phyloP scores from a whole-genome alignment of 1,284 basidiomycete species.

The Tylopilus sp. region DNA sequence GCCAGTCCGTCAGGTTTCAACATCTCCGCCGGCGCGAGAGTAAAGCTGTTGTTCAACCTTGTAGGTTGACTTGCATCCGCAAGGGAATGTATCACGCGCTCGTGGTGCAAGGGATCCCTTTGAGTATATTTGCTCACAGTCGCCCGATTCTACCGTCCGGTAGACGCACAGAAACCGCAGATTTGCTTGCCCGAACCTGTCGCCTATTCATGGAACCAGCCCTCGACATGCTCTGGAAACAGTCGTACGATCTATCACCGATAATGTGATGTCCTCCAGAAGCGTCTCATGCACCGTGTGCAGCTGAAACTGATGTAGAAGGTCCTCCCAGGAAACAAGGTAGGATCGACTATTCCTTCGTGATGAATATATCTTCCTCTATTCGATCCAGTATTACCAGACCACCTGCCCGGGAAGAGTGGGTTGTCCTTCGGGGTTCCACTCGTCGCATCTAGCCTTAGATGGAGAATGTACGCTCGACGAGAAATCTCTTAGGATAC shows the following conservation, averaged over 20 bases:
- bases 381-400: background rate
- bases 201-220: background rate
- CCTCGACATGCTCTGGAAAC: background rate
- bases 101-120: background rate
- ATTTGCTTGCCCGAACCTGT: background rate
- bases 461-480: background rate
- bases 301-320: background rate
- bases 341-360: background rate
- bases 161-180: background rate
- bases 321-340: background rate
- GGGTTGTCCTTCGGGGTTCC: background rate
- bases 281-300: background rate
- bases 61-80: too few relatives aligned
- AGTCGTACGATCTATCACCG: background rate
- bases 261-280: background rate
- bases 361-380: background rate
- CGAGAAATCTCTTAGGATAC: background rate
- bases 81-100: background rate
- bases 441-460: background rate
- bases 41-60: too few relatives aligned
- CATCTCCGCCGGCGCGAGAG: too few relatives aligned
- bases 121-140: background rate
- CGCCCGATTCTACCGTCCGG: background rate
- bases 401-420: background rate
- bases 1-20: too few relatives aligned